Conservation (phyloP, 176 grass and related monocot genomes). For the Triticum timopheevii region DNA sequence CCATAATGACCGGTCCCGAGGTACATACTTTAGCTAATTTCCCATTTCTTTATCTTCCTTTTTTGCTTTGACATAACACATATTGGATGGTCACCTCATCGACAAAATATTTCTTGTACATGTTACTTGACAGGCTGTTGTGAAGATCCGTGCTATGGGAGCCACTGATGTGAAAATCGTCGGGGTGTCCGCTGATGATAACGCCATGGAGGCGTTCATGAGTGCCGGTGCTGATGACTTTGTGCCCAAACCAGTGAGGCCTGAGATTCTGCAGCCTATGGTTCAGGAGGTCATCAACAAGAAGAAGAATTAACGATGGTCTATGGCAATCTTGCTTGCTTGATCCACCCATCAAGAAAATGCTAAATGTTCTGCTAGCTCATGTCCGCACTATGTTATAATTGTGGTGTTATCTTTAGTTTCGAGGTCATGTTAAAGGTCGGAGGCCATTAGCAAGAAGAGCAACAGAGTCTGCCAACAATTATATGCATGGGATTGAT, state of each 20-base stretch:
- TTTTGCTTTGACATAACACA: too few species aligned
- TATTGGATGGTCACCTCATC: too few species aligned
- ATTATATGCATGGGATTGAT: too few species aligned
- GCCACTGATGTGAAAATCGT: conserved; percentile 26
- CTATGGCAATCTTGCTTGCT: not conserved
- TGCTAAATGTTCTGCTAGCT: too few species aligned
- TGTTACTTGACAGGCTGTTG: not conserved
- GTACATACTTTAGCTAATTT: not conserved
- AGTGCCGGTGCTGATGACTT: conserved; percentile 24
- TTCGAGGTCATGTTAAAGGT: too few species aligned
- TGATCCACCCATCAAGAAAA: too few species aligned
- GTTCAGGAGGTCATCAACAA: not conserved
- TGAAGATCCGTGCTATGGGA: conserved; percentile 33
- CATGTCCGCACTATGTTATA: too few species aligned
- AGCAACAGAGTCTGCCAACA: too few species aligned
- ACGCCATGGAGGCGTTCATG: conserved; percentile 3
- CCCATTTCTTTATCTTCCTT: not conserved
- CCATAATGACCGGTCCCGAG: conserved; percentile 30
- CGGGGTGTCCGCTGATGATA: conserved; percentile 20
- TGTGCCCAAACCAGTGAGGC: conserved; percentile 15
- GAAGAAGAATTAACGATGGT: conserved; percentile 7
- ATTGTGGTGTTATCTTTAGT: too few species aligned
- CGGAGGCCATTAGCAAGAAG: too few species aligned
- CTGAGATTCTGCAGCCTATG: not conserved
- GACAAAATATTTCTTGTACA: not conserved